These are phyloP conservation scores for Leonotis leonurus DNA, from an alignment of 257 asterid genomes.

Conservation along the genomic window DNA sequence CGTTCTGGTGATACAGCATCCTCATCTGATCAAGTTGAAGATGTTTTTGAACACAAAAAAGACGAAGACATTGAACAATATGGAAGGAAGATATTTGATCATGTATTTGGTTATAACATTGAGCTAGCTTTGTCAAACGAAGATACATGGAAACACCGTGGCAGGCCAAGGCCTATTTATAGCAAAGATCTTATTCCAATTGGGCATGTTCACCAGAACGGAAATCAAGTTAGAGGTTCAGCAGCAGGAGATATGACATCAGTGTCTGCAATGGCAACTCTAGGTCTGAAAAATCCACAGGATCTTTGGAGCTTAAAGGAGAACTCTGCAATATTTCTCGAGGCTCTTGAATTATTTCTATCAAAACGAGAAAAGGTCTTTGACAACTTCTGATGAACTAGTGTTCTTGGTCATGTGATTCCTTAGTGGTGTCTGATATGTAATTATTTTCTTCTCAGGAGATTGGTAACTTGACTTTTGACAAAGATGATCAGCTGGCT, in stretches of 20 bases:
- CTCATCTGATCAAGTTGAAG: conserved; percentile 54
- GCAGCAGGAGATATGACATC: conserved; percentile 39
- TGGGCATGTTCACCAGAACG: conserved; percentile 50
- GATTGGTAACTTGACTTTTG: conserved; percentile 83
- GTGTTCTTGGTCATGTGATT: conserved; percentile 15
- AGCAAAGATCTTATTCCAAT: conserved; percentile 48
- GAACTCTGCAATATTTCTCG: conserved; percentile 74
- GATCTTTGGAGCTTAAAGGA: conserved; percentile 88
- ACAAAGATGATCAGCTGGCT: conserved; percentile 97
- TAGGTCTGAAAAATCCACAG: conserved; percentile 87
- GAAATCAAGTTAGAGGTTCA: conserved; percentile 44
- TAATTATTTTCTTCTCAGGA: conserved; percentile 41
- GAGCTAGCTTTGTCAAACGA: conserved; percentile 87
- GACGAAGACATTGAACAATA: conserved; percentile 67
- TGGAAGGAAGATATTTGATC: conserved; percentile 89
- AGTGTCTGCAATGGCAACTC: conserved; percentile 74
- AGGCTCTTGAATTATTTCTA: conserved; percentile 71
- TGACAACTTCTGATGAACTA: conserved; percentile 4
- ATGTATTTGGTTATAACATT: conserved; percentile 93
- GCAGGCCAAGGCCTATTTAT: conserved; percentile 81
- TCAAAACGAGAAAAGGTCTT: conserved; percentile 67
- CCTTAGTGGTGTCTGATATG: conserved; percentile 1
- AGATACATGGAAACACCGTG: conserved; percentile 83
- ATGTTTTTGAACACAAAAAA: conserved; percentile 58
- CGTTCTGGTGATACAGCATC: conserved; percentile 70